Evolutionary conservation across 257 asterid genomes (phyloP), one percentile per base, ranked within the genome.

Genomic region (Rehmannia glutinosa): DNA sequence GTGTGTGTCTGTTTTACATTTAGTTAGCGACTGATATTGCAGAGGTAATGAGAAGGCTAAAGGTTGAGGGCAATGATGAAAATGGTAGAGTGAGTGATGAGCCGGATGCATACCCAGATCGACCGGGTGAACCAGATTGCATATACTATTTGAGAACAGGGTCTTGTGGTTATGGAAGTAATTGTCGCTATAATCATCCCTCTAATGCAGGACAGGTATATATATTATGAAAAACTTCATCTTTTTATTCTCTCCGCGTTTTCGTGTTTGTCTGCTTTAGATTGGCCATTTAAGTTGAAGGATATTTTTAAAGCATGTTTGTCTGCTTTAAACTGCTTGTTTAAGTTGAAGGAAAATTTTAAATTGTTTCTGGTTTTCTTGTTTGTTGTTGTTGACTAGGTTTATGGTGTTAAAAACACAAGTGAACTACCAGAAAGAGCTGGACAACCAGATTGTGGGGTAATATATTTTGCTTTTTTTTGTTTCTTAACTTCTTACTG

Each of bases 91-190:
- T 47, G 68, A 73, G 72, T 5, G 83, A 78, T 68, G 88, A 71
- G 35, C 68, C 63, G 49, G 85, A 60, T 30, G 42, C 66, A 2
- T 87, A 75, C 64, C 95, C 92, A 9, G 88, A 76, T 70, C 80
- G 95, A 32, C 92, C 91, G 0, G 95, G 95, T 3, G 88, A 83
- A 59, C 95, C 90, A 12, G 88, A 85, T 70, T 87, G 95, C 82
- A 66, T 80, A 60, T 83, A 81, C 73, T 87, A 68, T 77, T 42
- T 87, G 68, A 77, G 90, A 79, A 87, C 88, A 27, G 95, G 95
- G 63, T 69, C 78, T 56, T 87, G 95, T 78, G 85, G 86, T 68
- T 87, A 82, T 70, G 95, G 95, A 27, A 80, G 53, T 73, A 78
- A 78, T 64, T 87, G 95, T 5, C 87, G 92, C 28, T 87, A 73